Conservation (phyloP, 1,284 basidiomycete genomes). For the Lignosus rhinocerotis region DNA sequence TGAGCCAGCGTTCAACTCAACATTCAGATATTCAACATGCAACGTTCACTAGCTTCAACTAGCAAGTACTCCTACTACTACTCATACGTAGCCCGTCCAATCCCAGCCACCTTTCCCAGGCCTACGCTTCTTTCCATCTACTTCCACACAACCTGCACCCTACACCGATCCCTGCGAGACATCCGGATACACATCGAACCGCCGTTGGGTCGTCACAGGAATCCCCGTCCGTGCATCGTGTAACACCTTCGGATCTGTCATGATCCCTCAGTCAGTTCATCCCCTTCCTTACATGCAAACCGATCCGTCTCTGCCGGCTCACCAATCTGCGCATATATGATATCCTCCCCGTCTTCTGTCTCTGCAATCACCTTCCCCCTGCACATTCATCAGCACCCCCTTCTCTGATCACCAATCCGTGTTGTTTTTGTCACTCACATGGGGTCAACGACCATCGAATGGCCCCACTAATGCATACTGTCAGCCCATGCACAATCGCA, state of each 20-base stretch:
- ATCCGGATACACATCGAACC: conserved; percentile 91
- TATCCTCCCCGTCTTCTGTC: conserved; percentile 79
- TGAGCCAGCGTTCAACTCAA: no score
- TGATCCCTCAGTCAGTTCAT: conserved; percentile 11
- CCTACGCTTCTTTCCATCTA: no score
- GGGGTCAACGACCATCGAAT: conserved; percentile 88
- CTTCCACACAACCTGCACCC: not conserved
- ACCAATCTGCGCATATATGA: conserved; percentile 84
- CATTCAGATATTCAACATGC: no score
- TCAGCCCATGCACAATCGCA: not conserved
- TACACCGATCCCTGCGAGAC: conserved; percentile 43
- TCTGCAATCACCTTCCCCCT: conserved; percentile 85
- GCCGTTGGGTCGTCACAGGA: conserved; percentile 84
- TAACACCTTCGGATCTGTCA: conserved; percentile 70
- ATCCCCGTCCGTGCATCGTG: conserved; percentile 76
- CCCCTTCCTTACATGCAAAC: not conserved
- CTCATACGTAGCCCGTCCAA: not conserved
- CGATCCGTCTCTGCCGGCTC: conserved; percentile 34
- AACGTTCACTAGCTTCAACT: no score
- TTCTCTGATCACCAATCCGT: no score
- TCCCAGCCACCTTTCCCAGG: no score
- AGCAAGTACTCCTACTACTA: not conserved
- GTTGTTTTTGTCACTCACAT: conserved; percentile 53
- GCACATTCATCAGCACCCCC: conserved; percentile 6
- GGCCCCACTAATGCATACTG: conserved; percentile 71